Percentiles rank a stretch among this genome's conserved stretches.
phyloP scores from a whole-genome alignment of 2,329 filamentous ascomycete genomes.

The Biscogniauxia sp. region DNA sequence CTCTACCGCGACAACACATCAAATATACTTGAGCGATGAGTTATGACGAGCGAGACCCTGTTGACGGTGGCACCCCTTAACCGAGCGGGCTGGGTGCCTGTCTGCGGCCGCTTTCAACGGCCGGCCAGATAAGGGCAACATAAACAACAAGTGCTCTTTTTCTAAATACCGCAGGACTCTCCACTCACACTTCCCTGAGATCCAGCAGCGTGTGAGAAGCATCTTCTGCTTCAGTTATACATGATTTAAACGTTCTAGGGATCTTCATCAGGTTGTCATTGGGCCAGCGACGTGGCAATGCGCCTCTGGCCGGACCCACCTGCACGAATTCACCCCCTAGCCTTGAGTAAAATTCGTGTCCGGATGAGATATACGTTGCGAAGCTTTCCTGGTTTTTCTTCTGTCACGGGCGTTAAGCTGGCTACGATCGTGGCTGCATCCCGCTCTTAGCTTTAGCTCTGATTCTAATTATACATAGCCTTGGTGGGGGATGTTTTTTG shows the following conservation, averaged over 20 bases:
- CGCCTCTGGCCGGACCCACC: constrained; percentile 30
- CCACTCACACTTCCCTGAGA: constrained; percentile 21
- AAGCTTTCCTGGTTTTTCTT: constrained; percentile 15
- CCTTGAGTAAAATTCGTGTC: constrained; percentile 17
- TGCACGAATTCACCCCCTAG: constrained; percentile 28
- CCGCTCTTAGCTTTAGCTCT: constrained; percentile 13
- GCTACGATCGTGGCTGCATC: constrained; percentile 19
- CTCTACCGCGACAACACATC: constrained; percentile 23
- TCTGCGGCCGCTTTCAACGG: constrained; percentile 23
- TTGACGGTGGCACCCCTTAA: constrained; percentile 16
- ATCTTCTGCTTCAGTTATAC: constrained; percentile 22
- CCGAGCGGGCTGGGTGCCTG: constrained; percentile 17
- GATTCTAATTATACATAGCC: constrained; percentile 11
- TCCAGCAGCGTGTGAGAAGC: constrained; percentile 16
- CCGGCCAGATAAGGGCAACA: constrained; percentile 25
- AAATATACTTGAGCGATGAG: constrained; percentile 17
- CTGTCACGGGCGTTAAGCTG: constrained; percentile 11
- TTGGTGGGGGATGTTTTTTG: constrained; percentile 7
- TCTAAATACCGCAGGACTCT: constrained; percentile 23
- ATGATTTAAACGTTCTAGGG: constrained; percentile 25
- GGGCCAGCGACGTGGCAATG: constrained; percentile 32
- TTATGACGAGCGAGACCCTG: constrained; percentile 18
- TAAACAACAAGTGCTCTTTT: constrained; percentile 5
- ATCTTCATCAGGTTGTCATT: constrained; percentile 27
- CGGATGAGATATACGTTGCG: constrained; percentile 13